Base-by-base conservation (phyloP, 768 basidiomycete genomes). In the Rhodocollybia butyracea region DNA sequence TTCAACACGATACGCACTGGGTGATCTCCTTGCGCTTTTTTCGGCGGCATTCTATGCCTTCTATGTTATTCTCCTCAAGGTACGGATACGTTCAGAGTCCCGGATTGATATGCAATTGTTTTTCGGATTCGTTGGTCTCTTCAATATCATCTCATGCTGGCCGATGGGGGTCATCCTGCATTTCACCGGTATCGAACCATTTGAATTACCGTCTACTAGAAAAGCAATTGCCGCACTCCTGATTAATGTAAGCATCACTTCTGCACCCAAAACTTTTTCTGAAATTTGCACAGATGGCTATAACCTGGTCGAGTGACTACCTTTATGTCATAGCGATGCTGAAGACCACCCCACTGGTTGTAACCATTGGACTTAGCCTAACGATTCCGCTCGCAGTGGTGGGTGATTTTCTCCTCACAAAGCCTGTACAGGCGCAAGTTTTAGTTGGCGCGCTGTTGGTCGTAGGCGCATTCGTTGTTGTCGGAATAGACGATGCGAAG, bases 301-400 rank as follows among this genome's bases (percentile, higher is more conserved):
- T 95, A 63, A 93, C 91, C 0, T 70, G 90, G 30, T 83, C 82
- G 8, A 91, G 89, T 57, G 94, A 97, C 70, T 96, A 88, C 65
- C 66, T 94, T 43, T 93, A 93, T 66, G 84, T 92, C 27, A 65
- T 92, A 19, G 89, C 94, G 2, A 96, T 98, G 94, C 83, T 99
- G 59, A 96, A 95, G 74, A 99, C 96, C 6, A 94, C 94, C 1
- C 95, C 95, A 1, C 74, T 95, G 12, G 91, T 97, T 19, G 95
- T 90, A 17, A 98, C 96, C 0, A 77, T 98, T 53, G 96, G 96
- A 26, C 78, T 98, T 8, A 92, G 89, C 55, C 79, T 98, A 13
- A 97, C 97, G 1, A 97, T 98, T 67, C 96, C 94, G 4, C 75
- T 95, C 50, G 93, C 97, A 5, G 85, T 98, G 46, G 48, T 89